Conservation (phyloP, 192 early-diverging fungal genomes). For the Dissophora globulifera region DNA sequence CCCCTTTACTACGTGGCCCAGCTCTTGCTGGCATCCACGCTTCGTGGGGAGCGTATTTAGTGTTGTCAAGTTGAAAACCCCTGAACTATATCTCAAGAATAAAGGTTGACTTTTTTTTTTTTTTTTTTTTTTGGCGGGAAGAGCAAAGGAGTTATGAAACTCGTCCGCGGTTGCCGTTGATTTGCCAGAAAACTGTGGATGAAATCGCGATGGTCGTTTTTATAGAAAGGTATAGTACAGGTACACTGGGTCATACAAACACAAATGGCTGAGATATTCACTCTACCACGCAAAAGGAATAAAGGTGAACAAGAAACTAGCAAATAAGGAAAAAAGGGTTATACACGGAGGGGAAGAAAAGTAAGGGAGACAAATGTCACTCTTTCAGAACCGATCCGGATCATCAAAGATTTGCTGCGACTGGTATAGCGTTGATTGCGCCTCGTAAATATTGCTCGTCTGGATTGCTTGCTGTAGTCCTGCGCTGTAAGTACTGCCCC, state of each 20-base stretch:
- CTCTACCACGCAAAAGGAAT: too few species aligned
- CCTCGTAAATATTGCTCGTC: conserved; percentile 52
- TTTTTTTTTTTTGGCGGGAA: conserved; percentile 3
- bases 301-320: too few species aligned
- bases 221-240: too few species aligned
- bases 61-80: too few species aligned
- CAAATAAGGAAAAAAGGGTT: too few species aligned
- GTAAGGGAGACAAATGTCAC: not conserved
- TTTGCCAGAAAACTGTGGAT: too few species aligned
- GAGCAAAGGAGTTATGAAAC: too few species aligned
- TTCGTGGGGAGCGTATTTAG: conserved; percentile 23
- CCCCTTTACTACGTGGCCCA: conserved; percentile 48
- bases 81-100: too few species aligned
- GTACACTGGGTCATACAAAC: too few species aligned
- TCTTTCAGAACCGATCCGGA: conserved; percentile 42
- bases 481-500: conserved; percentile 41
- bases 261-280: too few species aligned
- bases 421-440: conserved; percentile 30
- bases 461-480: conserved; percentile 41
- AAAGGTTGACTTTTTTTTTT: conserved; percentile 5
- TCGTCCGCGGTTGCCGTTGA: too few species aligned
- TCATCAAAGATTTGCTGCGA: conserved; percentile 47
- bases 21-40: conserved; percentile 38
- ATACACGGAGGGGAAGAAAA: not conserved
- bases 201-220: too few species aligned